Conservation (phyloP, 1,139 yeast genomes). For the Saccharomycopsis hybrid region DNA sequence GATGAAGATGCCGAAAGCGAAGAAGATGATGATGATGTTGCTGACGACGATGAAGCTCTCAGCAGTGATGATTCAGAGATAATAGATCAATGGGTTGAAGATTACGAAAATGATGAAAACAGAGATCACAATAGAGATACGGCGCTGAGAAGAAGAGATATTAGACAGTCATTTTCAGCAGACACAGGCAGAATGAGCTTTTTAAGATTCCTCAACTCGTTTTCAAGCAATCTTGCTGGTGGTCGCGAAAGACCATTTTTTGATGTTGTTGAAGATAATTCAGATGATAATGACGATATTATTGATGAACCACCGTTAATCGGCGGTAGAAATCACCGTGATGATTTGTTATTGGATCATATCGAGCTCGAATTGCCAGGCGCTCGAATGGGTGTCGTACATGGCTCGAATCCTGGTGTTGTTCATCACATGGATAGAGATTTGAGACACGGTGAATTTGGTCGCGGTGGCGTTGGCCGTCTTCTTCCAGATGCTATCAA, state of each 20-base stretch:
- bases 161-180: no score
- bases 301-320: slow-evolving; percentile 24
- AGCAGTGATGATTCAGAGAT: slow-evolving; percentile 23
- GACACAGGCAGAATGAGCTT: not conserved
- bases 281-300: slow-evolving; percentile 28
- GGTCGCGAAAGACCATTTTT: slow-evolving; percentile 6
- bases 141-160: no score
- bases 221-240: not conserved
- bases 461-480: no score
- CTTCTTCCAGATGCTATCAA: no score
- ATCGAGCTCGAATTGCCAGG: no score
- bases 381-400: no score
- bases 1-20: slow-evolving; percentile 30
- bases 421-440: no score
- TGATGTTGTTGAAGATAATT: slow-evolving; percentile 19
- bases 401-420: no score
- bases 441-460: no score
- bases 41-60: slow-evolving; percentile 23
- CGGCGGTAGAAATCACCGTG: no score
- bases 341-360: no score
- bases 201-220: not conserved
- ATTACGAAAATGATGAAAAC: slow-evolving; percentile 21
- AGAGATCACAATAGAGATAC: not conserved
- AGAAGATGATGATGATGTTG: slow-evolving; percentile 33
- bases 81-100: slow-evolving; percentile 22